Base-by-base conservation (phyloP, 352 stramenopile species). In the Blastocystis sp. region DNA sequence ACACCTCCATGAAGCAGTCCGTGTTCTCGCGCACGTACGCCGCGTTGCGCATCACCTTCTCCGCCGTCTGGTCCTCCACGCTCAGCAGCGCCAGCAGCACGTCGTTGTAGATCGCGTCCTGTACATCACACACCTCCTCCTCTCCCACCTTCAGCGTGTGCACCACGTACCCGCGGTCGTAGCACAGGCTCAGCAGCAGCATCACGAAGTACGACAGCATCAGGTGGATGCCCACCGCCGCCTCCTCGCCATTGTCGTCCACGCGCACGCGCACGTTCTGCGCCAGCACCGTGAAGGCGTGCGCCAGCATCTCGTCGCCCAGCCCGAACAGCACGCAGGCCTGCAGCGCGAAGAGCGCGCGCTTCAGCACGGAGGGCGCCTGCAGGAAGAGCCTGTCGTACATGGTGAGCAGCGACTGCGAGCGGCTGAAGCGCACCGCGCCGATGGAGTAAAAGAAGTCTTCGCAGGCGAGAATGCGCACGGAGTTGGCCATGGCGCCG, bases 161-260 rank as follows among this genome's bases (percentile, higher is more conserved):
- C 14, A 10, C n/a, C 1, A 84, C 17, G 48, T 67, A 84, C 21
- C 23, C 14, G 38, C 74, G 74, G 14, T 84, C 74, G 17, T 84
- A 84, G 17, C 23, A 28, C 21, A 84, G 10, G 3, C 52, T 45
- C 7, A 84, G 11, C 21, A 84, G 43, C 11, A 62, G 60, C 9
- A 84, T 69, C n/a, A 84, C 52, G 7, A 84, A 45, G 48, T 67
- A 84, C 11, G 45, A 67, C 56, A 28, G 40, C 74, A 84, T 84
- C 11, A 84, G 74, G 41, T 84, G 74, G 28, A 62, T 28, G 28
- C 74, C 74, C 28, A 84, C 74, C 53, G 61, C 48, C 40, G 17
- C 60, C 34, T 84, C 74, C n/a, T 84, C 9, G 5, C 45, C 56
- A n/a, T 56, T 40, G 14, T 41, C 38, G 2, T 41, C 38, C 19